Evolutionary conservation across 306 rosid genomes (phyloP).

Genomic region (Fragaria ananassa): DNA sequence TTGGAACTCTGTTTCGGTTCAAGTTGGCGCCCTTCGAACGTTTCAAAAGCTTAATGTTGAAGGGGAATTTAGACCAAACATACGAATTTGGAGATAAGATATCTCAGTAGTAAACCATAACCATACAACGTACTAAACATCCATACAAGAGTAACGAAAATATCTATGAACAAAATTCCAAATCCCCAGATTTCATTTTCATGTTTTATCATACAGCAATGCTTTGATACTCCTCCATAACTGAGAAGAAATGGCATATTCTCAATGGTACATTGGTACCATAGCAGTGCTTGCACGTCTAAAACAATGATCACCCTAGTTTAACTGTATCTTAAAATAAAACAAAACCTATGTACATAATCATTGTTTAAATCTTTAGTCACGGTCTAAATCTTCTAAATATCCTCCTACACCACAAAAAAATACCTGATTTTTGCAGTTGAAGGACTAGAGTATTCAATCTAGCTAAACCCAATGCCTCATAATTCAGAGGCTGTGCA

Average conservation of each 20-base stretch:
- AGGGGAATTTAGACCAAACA: slow-evolving; percentile 22
- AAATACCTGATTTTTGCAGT: background rate
- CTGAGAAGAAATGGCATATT: slow-evolving; percentile 30
- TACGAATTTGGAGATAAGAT: slow-evolving; percentile 38
- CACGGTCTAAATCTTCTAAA: background rate
- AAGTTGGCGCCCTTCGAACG: slow-evolving; percentile 41
- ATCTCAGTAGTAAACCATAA: slow-evolving; percentile 31
- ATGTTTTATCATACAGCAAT: slow-evolving; percentile 30
- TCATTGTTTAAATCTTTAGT: background rate
- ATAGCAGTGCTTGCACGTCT: background rate
- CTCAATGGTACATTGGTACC: slow-evolving; percentile 26
- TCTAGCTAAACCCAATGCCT: background rate
- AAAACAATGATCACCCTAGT: background rate
- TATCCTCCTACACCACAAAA: background rate
- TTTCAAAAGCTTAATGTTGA: slow-evolving; percentile 26
- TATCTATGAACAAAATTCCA: slow-evolving; percentile 45
- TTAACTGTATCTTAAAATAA: background rate
- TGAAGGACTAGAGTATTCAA: background rate
- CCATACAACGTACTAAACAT: slow-evolving; percentile 44
- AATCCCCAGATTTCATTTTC: slow-evolving; percentile 38
- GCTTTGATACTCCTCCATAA: slow-evolving; percentile 20
- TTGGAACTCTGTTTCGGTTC: slow-evolving; percentile 20
- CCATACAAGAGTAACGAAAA: slow-evolving; percentile 8
- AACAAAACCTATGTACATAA: background rate
- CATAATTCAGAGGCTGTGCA: background rate